Conservation (phyloP, 768 basidiomycete species). For the Russula brevipes region DNA sequence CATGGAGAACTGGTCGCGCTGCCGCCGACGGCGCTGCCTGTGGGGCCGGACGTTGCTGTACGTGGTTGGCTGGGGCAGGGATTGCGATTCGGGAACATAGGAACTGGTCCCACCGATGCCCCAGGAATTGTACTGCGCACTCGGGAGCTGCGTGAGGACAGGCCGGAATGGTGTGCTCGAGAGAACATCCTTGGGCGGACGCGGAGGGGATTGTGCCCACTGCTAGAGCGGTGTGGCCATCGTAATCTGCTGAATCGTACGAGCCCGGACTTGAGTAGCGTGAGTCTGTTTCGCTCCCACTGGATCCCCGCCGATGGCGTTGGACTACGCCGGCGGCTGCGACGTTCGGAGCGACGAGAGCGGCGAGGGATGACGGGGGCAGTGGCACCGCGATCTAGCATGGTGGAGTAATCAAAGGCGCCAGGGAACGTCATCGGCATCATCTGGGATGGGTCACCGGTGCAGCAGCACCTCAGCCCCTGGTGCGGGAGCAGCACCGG, state of each 20-base stretch:
- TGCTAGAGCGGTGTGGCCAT: slow-evolving; percentile 13
- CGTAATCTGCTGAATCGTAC: slow-evolving; percentile 6
- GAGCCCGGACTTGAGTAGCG: slow-evolving; percentile 8
- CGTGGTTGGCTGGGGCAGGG: slow-evolving; percentile 1
- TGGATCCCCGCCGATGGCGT: slow-evolving; percentile 10
- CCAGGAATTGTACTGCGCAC: slow-evolving; percentile 30
- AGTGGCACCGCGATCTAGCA: background rate
- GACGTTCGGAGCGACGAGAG: slow-evolving; percentile 8
- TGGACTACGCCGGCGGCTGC: slow-evolving; percentile 8
- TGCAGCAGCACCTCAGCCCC: background rate
- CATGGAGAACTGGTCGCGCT: background rate
- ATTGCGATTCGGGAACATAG: background rate
- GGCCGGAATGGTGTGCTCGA: slow-evolving; percentile 51
- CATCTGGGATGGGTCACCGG: slow-evolving; percentile 9
- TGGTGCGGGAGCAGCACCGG: background rate
- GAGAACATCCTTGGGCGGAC: slow-evolving; percentile 57
- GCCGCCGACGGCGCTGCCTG: slow-evolving; percentile 1
- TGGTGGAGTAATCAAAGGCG: slow-evolving; percentile 4
- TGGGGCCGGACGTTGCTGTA: slow-evolving; percentile 4
- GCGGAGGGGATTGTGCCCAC: slow-evolving; percentile 63
- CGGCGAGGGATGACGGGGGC: slow-evolving; percentile 7
- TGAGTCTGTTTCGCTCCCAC: background rate
- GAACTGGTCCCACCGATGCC: background rate
- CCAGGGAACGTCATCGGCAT: background rate
- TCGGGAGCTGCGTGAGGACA: slow-evolving; percentile 46